Base-by-base conservation (phyloP, 805 yeast species). In the Maudiozyma barnettii region DNA sequence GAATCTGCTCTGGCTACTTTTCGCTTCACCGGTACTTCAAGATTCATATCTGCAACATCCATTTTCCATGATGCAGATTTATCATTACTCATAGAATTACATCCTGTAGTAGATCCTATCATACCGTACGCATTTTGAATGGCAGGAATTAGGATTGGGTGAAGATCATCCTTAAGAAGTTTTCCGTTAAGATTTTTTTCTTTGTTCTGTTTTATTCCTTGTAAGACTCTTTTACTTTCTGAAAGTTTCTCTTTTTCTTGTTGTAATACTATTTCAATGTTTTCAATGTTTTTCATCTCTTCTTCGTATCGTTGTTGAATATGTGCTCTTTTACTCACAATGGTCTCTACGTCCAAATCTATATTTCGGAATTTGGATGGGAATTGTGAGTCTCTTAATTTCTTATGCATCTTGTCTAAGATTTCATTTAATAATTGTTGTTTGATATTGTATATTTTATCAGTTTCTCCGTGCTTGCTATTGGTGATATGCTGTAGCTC, bases 341-440 rank as follows among this genome's bases (percentile, higher is more conserved):
- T 54, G 42, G 59, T 61, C 40, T 63, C 67, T 6, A 59, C 54
- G 45, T 63, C 63, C 36, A 61, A 35, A 40, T 63, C 65, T 7
- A 53, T 52, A 8, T 57, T 56, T 23, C 45, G 41, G 14, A 57
- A 46, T 40, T 53, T 50, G 2, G 57, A 51, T 2, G 68, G 68
- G 19, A 64, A 51, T n/a, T 51, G 50, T 5, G 63, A 49, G 41
- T 47, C 49, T 16, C 47, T 48, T 8, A 64, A 44, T 31, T 53
- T 53, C 14, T 44, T 49, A 26, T 53, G 54, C 7, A 61, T 57
- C 43, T 62, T 61, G 12, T 47, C 41, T 5, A 59, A 43, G 13
- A 61, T 54, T 26, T 60, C 60, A 21, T 47, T 50, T 54, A 60
- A 58, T 13, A 59, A 43, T 31, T 47, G 50, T 18, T 51, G 48